Percentiles rank a stretch among this genome's conserved stretches.
These are phyloP conservation scores for Taphrina deformans DNA, from an alignment of 1,139 yeast species.

Conservation along the genomic window DNA sequence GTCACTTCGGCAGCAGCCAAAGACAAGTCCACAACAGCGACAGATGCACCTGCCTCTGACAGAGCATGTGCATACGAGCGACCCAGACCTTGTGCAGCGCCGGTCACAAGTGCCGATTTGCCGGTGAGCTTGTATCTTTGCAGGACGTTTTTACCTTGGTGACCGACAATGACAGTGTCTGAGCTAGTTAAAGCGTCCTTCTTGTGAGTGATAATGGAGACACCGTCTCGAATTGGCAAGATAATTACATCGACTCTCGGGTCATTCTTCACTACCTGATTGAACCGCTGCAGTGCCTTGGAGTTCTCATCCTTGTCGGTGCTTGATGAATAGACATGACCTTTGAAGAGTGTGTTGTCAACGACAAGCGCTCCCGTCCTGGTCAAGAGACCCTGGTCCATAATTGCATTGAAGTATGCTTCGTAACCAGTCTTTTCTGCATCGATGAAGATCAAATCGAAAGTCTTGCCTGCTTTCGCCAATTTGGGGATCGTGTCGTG, in stretches of 20 bases:
- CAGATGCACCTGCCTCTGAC: slow-evolving; percentile 89
- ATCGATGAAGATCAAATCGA: slow-evolving; percentile 31
- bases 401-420: slow-evolving; percentile 26
- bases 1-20: slow-evolving; percentile 59
- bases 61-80: slow-evolving; percentile 78
- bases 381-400: slow-evolving; percentile 29
- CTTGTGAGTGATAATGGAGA: slow-evolving; percentile 32
- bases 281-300: slow-evolving; percentile 22
- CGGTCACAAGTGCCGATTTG: slow-evolving; percentile 81
- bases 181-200: background rate
- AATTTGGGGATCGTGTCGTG: slow-evolving; percentile 27
- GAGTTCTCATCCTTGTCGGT: slow-evolving; percentile 17
- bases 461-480: slow-evolving; percentile 25
- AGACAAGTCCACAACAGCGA: slow-evolving; percentile 65
- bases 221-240: slow-evolving; percentile 32
- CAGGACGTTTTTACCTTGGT: slow-evolving; percentile 9
- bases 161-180: slow-evolving; percentile 17
- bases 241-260: slow-evolving; percentile 26
- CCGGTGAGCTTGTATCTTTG: slow-evolving; percentile 59
- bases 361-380: slow-evolving; percentile 28
- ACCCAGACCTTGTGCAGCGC: slow-evolving; percentile 85
- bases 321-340: slow-evolving; percentile 20
- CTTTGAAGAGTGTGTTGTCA: slow-evolving; percentile 34
- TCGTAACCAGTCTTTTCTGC: slow-evolving; percentile 35
- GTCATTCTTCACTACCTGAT: slow-evolving; percentile 28